These are phyloP conservation scores for Aspergillus cejpii DNA, from an alignment of 2,329 filamentous ascomycete genomes.

Conservation along the genomic window DNA sequence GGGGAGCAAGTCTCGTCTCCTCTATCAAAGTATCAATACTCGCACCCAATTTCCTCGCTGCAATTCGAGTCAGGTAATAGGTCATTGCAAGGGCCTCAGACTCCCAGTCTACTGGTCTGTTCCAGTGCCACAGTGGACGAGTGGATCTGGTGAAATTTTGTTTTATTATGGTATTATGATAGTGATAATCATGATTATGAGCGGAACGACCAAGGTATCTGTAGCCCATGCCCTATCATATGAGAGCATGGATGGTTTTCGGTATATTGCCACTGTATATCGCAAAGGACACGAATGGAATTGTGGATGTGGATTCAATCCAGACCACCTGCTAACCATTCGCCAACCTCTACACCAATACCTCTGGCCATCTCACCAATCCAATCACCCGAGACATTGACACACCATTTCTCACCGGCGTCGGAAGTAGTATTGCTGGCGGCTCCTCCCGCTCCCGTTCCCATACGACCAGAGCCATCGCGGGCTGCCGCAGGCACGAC, in stretches of 20 bases:
- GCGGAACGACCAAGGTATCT: not conserved
- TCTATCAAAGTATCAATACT: conserved; percentile 22
- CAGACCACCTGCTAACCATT: conserved; percentile 38
- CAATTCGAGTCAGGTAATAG: conserved; percentile 30
- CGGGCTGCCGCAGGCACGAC: conserved; percentile 39
- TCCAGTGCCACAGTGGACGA: conserved; percentile 30
- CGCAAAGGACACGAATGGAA: too few relatives aligned
- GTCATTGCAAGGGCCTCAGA: conserved; percentile 22
- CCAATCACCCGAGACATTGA: conserved; percentile 45
- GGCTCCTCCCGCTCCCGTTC: conserved; percentile 20
- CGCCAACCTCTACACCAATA: conserved; percentile 43
- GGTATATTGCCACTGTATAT: too few relatives aligned
- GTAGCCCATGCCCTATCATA: too few relatives aligned
- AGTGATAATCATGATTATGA: not conserved
- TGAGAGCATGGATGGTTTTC: too few relatives aligned
- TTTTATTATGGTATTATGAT: not conserved
- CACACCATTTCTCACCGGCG: conserved; percentile 43
- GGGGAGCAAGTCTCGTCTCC: conserved; percentile 30
- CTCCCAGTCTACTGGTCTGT: conserved; percentile 32
- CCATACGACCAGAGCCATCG: conserved; percentile 25
- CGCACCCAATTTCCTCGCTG: conserved; percentile 23
- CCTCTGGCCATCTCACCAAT: conserved; percentile 41
- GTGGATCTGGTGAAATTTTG: conserved; percentile 31
- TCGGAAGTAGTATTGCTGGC: conserved; percentile 34
- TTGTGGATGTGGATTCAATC: conserved; percentile 21